Evolutionary conservation across 1,284 basidiomycete species (phyloP).

Genomic region (Polyporus tsugae): DNA sequence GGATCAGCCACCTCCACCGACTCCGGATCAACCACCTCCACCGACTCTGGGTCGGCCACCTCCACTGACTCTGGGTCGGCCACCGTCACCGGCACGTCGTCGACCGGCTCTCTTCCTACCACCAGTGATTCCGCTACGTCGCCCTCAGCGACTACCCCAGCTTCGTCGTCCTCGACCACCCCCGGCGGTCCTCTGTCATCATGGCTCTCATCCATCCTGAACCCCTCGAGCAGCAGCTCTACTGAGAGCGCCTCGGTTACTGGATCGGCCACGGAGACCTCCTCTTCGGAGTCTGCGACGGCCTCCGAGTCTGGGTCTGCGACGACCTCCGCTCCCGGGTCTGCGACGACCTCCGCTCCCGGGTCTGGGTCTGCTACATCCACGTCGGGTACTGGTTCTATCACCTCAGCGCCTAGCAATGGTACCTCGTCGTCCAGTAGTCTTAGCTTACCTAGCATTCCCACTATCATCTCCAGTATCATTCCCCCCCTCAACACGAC

Average conservation of each 20-base stretch:
- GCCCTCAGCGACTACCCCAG: neutral
- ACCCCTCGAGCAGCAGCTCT: neutral
- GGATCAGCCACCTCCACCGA: constrained; percentile 10
- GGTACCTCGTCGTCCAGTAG: constrained; percentile 4
- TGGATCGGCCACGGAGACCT: neutral
- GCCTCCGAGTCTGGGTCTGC: neutral
- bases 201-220: constrained; percentile 7
- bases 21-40: constrained; percentile 9
- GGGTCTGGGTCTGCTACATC: neutral
- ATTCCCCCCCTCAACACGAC: neutral
- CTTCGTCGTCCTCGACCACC: constrained; percentile 8
- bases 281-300: neutral
- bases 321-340: neutral
- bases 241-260: neutral
- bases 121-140: constrained; percentile 4
- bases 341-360: neutral
- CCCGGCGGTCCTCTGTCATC: neutral
- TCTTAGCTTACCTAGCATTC: neutral
- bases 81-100: neutral
- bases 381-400: neutral
- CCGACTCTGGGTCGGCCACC: constrained; percentile 11
- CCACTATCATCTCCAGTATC: neutral
- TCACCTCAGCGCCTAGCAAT: neutral
- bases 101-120: neutral
- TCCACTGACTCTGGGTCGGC: constrained; percentile 10